Percentiles rank a stretch among this genome's conserved stretches.
Evolutionary conservation across 371 early-diverging fungal species (phyloP).

Genomic region (Zychaea mexicana): DNA sequence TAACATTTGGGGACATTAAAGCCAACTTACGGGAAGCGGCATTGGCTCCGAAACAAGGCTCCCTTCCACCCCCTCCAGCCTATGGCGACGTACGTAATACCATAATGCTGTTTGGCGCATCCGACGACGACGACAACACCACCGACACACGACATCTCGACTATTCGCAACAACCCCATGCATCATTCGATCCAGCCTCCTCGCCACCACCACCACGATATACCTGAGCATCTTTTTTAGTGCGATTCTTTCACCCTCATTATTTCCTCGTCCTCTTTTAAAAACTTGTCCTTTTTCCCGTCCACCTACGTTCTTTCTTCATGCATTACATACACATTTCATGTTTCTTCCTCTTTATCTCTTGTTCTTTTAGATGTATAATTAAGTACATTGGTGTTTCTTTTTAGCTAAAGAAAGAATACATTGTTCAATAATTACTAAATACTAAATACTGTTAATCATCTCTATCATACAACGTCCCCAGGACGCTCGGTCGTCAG

Average conservation of each 20-base stretch:
- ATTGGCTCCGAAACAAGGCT: slow-evolving; percentile 63
- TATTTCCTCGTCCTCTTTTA: not conserved
- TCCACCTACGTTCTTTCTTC: not conserved
- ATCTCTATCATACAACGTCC: slow-evolving; percentile 4
- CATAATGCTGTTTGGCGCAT: slow-evolving; percentile 38
- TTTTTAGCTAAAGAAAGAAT: not conserved
- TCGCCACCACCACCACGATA: slow-evolving; percentile 14
- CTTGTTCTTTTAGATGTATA: not conserved
- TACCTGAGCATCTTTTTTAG: slow-evolving; percentile 3
- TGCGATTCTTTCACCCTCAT: not conserved
- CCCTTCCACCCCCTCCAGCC: slow-evolving; percentile 58
- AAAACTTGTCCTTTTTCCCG: too few species aligned
- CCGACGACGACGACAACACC: slow-evolving; percentile 4
- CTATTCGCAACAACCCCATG: slow-evolving; percentile 9
- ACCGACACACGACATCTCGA: slow-evolving; percentile 11
- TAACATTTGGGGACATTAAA: slow-evolving; percentile 1
- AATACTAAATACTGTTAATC: not conserved
- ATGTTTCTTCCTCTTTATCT: not conserved
- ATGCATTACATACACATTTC: not conserved
- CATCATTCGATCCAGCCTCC: not conserved
- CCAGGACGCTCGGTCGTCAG: slow-evolving; percentile 4
- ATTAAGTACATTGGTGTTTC: not conserved
- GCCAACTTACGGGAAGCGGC: slow-evolving; percentile 77
- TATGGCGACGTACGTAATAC: slow-evolving; percentile 53
- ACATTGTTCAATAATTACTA: not conserved